These are phyloP conservation scores for Xylaria castorea DNA, from an alignment of 495 filamentous ascomycete species.

Conservation along the genomic window DNA sequence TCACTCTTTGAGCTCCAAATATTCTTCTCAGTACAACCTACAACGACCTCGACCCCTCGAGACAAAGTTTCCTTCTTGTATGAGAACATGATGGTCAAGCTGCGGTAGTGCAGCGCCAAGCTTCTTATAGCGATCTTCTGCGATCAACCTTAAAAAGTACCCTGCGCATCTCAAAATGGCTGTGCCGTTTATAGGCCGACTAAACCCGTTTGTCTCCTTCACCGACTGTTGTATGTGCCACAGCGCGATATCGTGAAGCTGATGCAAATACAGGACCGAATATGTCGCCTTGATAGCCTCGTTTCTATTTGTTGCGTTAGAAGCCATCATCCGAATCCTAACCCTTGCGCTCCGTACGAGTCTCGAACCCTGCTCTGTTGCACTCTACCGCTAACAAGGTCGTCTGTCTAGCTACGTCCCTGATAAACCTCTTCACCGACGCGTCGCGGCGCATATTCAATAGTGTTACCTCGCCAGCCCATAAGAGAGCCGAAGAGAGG, in stretches of 20 bases:
- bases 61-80: conserved; percentile 1
- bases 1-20: conserved; percentile 19
- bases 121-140: conserved; percentile 18
- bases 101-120: conserved; percentile 34
- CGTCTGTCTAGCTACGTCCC: conserved; percentile 64
- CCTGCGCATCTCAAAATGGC: conserved; percentile 60
- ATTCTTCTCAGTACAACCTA: not conserved
- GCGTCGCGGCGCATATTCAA: conserved; percentile 85
- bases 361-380: not conserved
- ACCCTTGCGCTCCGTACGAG: conserved; percentile 86
- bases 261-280: conserved; percentile 63
- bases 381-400: conserved; percentile 34
- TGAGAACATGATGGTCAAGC: conserved; percentile 32
- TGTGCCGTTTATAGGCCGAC: conserved; percentile 82
- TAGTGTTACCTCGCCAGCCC: conserved; percentile 71
- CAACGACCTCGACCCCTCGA: not conserved
- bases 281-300: conserved; percentile 86
- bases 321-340: conserved; percentile 82
- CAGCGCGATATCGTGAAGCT: not conserved
- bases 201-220: conserved; percentile 67
- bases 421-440: conserved; percentile 83
- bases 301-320: conserved; percentile 78
- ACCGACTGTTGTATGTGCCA: not conserved
- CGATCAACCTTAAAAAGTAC: not conserved
- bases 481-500: conserved; percentile 64